Conservation (phyloP, 306 rosid species). For the Adenanthera pavonina region DNA sequence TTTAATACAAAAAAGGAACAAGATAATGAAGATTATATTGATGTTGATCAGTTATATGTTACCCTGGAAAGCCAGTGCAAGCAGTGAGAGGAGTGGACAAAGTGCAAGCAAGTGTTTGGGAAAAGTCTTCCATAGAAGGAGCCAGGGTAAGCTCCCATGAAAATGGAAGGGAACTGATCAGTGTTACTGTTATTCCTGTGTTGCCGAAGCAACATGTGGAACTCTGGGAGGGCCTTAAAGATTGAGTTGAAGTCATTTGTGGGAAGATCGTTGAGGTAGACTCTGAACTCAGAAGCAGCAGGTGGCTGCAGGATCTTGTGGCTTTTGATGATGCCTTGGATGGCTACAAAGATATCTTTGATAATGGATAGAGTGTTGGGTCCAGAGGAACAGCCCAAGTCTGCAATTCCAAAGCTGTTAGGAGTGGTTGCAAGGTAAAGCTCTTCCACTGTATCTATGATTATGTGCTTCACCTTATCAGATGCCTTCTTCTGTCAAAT, state of each 20-base stretch:
- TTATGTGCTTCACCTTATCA: slow-evolving; percentile 82
- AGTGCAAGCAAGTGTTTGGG: slow-evolving; percentile 81
- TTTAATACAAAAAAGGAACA: no score
- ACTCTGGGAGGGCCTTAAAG: slow-evolving; percentile 85
- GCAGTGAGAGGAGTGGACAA: slow-evolving; percentile 79
- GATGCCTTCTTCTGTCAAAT: slow-evolving; percentile 70
- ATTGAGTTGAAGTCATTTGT: slow-evolving; percentile 95
- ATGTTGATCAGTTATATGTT: not conserved
- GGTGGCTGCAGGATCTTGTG: slow-evolving; percentile 46
- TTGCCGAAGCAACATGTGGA: slow-evolving; percentile 55
- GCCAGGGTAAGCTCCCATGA: slow-evolving; percentile 90
- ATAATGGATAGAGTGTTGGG: slow-evolving; percentile 76
- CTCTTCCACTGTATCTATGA: slow-evolving; percentile 67
- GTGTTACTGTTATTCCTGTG: slow-evolving; percentile 38
- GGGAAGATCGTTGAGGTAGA: slow-evolving; percentile 90
- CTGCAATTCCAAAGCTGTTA: slow-evolving; percentile 84
- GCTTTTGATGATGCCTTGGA: slow-evolving; percentile 50
- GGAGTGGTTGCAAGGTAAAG: slow-evolving; percentile 71
- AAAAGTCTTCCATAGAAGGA: slow-evolving; percentile 87
- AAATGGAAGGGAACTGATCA: slow-evolving; percentile 61
- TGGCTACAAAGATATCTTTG: slow-evolving; percentile 76
- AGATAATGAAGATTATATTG: not conserved
- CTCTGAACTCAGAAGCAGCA: slow-evolving; percentile 61
- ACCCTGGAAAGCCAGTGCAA: slow-evolving; percentile 97
- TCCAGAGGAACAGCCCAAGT: slow-evolving; percentile 95